Conservation (phyloP, 306 rosid genomes). For the Cicer chorassanicum region DNA sequence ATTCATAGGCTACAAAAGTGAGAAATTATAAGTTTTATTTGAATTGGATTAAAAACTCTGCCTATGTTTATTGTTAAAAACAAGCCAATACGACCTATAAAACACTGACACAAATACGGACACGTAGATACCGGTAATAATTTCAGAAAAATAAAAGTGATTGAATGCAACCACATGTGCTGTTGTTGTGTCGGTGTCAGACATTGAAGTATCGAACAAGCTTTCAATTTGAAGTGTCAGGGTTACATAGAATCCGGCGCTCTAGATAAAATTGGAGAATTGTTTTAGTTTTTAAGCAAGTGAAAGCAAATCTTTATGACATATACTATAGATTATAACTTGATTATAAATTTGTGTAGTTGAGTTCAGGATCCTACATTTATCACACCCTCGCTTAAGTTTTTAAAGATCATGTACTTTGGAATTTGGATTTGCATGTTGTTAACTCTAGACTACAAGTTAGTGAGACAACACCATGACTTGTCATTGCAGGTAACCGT, state of each 20-base stretch:
- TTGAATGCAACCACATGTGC: background rate
- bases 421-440: background rate
- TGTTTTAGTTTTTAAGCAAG: background rate
- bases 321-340: background rate
- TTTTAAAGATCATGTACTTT: constrained; percentile 3
- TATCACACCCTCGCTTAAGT: background rate
- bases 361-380: background rate
- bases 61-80: constrained; percentile 3
- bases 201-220: background rate
- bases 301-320: constrained; percentile 1
- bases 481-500: constrained; percentile 81
- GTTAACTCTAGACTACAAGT: constrained; percentile 35
- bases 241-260: background rate
- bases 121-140: background rate
- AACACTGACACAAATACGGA: background rate
- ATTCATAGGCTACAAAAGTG: constrained; percentile 20
- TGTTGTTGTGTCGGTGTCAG: too few relatives aligned
- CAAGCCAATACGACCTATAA: background rate
- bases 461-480: constrained; percentile 34
- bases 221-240: background rate
- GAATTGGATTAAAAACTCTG: background rate
- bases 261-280: background rate
- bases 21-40: constrained; percentile 24
- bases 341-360: constrained; percentile 1
- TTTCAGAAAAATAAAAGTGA: background rate